Conservation (phyloP, 208 protist species). For the Acanthamoeba castellanii region DNA sequence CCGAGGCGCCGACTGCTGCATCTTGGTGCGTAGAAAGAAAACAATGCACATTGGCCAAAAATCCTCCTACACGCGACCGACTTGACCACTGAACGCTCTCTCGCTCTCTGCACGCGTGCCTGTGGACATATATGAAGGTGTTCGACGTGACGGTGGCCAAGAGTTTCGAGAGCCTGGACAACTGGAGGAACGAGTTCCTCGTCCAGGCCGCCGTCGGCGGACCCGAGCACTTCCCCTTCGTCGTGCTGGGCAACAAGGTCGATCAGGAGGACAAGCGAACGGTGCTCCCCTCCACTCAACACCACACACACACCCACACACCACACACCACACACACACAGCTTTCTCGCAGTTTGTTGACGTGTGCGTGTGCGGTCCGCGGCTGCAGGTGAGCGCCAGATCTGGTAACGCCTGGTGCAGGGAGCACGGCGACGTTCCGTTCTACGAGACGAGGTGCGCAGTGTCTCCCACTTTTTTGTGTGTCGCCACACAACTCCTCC, state of each 20-base stretch:
- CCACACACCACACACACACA: not conserved
- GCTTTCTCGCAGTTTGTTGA: too few relatives aligned
- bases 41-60: not conserved
- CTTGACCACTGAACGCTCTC: not conserved
- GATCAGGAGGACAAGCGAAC: slow-evolving; percentile 79
- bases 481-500: too few relatives aligned
- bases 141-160: slow-evolving; percentile 83
- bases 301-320: too few relatives aligned
- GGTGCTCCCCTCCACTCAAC: not conserved
- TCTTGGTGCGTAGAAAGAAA: slow-evolving; percentile 87
- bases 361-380: not conserved
- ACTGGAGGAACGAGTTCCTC: slow-evolving; percentile 96
- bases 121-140: not conserved
- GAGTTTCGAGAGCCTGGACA: slow-evolving; percentile 80
- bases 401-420: slow-evolving; percentile 75
- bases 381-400: slow-evolving; percentile 67
- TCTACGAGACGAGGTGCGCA: slow-evolving; percentile 74
- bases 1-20: slow-evolving; percentile 96
- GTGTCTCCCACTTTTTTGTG: not conserved
- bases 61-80: not conserved
- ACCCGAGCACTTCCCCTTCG: slow-evolving; percentile 83
- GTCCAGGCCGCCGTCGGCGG: slow-evolving; percentile 89
- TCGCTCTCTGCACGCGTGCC: too few relatives aligned
- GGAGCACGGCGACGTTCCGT: slow-evolving; percentile 74
- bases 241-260: slow-evolving; percentile 86